Percentiles rank a stretch among this genome's conserved stretches.
Evolutionary conservation across 1,284 basidiomycete species (phyloP).

Genomic region (Pholiota adiposa): DNA sequence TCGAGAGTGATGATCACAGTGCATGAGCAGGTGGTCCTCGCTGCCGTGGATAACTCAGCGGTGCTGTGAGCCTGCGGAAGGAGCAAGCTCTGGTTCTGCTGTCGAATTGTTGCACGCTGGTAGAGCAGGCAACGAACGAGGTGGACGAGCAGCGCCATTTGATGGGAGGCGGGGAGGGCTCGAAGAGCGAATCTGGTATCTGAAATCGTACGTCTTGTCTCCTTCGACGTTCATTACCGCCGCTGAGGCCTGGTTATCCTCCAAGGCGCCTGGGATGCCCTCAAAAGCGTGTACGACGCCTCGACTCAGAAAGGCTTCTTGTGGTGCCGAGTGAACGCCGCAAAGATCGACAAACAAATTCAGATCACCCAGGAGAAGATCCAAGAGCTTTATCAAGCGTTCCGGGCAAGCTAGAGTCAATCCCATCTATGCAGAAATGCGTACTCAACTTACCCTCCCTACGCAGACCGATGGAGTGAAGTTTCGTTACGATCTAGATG

Average conservation of each 20-base stretch:
- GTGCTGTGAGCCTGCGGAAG: background rate
- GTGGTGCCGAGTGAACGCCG: conserved; percentile 1
- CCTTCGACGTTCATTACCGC: background rate
- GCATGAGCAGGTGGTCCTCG: background rate
- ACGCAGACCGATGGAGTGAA: background rate
- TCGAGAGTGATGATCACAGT: background rate
- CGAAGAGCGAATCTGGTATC: background rate
- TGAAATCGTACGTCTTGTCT: background rate
- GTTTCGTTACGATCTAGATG: background rate
- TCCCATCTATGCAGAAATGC: background rate
- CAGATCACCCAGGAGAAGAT: background rate
- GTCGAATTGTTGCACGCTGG: background rate
- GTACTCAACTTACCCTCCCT: background rate
- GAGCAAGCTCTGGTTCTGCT: background rate
- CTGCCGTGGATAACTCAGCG: background rate
- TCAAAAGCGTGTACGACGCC: background rate
- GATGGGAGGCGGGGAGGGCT: background rate
- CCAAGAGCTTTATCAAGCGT: background rate
- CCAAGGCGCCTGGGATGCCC: background rate
- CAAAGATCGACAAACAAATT: background rate
- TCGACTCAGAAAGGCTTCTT: conserved; percentile 3
- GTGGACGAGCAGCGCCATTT: background rate
- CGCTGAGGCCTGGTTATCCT: background rate
- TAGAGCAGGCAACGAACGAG: background rate
- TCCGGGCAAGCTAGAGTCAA: background rate